A percentile compares a stretch with the other conserved stretches of the same genome.
phyloP scores from a whole-genome alignment of 305 asterid genomes.

The Rubia balearica region DNA sequence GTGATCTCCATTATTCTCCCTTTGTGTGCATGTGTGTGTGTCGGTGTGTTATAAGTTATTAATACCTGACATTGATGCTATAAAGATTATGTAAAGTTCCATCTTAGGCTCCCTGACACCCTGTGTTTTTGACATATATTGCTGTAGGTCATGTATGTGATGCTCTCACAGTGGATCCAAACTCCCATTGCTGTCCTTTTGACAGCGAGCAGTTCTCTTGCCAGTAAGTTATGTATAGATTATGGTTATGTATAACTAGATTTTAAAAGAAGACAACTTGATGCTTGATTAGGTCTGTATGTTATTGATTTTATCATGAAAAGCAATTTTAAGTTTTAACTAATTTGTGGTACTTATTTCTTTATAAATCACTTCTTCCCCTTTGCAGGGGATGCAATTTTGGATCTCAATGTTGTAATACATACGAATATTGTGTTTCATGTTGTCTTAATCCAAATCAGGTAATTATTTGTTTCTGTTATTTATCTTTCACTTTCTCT shows the following conservation, averaged over 20 bases:
- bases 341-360: neutral
- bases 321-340: neutral
- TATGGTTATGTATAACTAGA: neutral
- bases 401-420: conserved; percentile 69
- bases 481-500: neutral
- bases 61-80: neutral
- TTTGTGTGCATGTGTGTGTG: neutral
- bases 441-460: conserved; percentile 77
- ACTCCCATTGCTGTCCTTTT: conserved; percentile 59
- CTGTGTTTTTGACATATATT: conserved; percentile 9
- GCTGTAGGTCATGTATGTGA: conserved; percentile 73
- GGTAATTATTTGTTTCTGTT: conserved; percentile 34
- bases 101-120: neutral
- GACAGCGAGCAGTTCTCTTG: conserved; percentile 73
- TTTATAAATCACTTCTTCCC: neutral
- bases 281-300: neutral
- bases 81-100: neutral
- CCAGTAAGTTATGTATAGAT: conserved; percentile 59
- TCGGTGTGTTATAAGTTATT: neutral
- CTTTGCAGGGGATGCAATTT: conserved; percentile 78
- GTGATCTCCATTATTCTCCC: neutral
- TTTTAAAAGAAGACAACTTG: neutral
- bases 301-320: neutral
- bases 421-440: conserved; percentile 85
- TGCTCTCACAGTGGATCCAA: conserved; percentile 59